A percentile compares a stretch with the other conserved stretches of the same genome.
These are phyloP conservation scores for Ochromonas danica DNA, from an alignment of 108 stramenopile genomes.

Conservation along the genomic window DNA sequence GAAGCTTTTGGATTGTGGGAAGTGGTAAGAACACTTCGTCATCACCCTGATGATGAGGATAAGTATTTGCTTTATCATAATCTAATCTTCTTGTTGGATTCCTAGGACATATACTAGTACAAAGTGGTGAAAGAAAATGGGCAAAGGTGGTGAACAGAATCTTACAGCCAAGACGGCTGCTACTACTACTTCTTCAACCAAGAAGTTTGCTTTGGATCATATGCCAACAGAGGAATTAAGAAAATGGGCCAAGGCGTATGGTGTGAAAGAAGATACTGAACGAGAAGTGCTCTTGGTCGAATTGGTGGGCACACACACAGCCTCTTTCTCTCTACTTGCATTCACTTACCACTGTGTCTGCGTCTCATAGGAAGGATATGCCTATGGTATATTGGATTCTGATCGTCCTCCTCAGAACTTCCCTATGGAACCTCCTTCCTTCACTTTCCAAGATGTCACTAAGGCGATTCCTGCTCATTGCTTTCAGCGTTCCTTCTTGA, in stretches of 20 bases:
- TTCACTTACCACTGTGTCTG: not conserved
- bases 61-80: too few species aligned
- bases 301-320: conserved; percentile 18
- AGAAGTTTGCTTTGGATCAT: conserved; percentile 89
- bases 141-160: too few species aligned
- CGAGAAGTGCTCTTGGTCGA: conserved; percentile 40
- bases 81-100: too few species aligned
- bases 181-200: too few species aligned
- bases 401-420: conserved; percentile 49
- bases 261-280: conserved; percentile 39
- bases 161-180: too few species aligned
- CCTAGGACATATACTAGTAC: too few species aligned
- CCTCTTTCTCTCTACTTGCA: not conserved
- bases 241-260: conserved; percentile 49
- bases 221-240: too few species aligned
- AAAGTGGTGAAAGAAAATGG: too few species aligned
- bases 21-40: too few species aligned
- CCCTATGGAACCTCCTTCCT: conserved; percentile 47
- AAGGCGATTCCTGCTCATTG: conserved; percentile 80
- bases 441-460: conserved; percentile 51
- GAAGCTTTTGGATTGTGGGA: too few species aligned
- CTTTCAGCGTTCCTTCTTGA: conserved; percentile 81
- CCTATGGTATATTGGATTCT: conserved; percentile 49
- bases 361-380: not conserved
- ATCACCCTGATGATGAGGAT: too few species aligned